Base-by-base conservation (phyloP, 495 filamentous ascomycete species). In the Hypomontagnella monticulosa region DNA sequence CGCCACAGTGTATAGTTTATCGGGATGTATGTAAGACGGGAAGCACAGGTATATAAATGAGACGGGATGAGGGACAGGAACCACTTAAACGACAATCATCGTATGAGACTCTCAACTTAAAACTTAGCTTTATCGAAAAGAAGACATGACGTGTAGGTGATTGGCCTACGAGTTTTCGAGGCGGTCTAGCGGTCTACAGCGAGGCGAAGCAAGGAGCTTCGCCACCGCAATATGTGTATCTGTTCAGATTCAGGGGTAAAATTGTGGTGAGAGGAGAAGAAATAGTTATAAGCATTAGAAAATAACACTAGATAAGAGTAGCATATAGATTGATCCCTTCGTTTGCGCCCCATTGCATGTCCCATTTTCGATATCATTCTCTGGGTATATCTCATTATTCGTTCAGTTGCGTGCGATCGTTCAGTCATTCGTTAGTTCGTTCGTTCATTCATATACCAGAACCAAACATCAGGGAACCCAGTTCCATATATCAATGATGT, bases 131-230 rank as follows among this genome's bases (percentile, higher is more conserved):
- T 27, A 27, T 27, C 23, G 23, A 27, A 6, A 27, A 27, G 2
- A 27, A 27, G 23, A 6, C 23, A 27, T 27, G 23, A 6, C 23
- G 6, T 2, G 23, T 27, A 27, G 23, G 23, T 38, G n/a, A 11
- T 12, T 38, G 36, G 10, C 36, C 8, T 38, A 38, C 3, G 36
- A 4, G 11, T 12, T 38, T 10, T 38, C 11, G 36, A 38, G 40
- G 20, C 50, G 42, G 50, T 57, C 43, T 49, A 15, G 36, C 36
- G 50, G 42, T 56, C 9, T 37, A 15, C 8, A 56, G 41, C 46
- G 64, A 63, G 58, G 64, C 64, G 58, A 63, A 48, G 63, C 55
- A 20, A 3, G 15, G 16, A 38, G 46, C 61, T 51, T 51, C 64
- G 64, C 64, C 64, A 67, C 64, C 58, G 62, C 52, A 27, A 46